These are phyloP conservation scores for Singerocomus inundabilis DNA, from an alignment of 1,284 basidiomycete genomes.

Conservation along the genomic window DNA sequence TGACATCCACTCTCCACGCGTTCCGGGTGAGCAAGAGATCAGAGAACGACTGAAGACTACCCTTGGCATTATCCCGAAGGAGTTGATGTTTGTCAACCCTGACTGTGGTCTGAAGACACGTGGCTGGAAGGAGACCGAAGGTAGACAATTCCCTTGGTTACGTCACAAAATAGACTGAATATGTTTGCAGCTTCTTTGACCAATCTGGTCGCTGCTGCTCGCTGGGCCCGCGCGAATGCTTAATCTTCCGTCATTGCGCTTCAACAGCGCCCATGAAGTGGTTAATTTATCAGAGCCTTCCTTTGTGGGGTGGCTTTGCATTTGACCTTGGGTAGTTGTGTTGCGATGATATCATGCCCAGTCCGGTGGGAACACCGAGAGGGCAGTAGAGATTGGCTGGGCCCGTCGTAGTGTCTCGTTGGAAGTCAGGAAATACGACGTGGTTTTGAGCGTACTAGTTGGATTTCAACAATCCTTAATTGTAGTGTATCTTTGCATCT, in stretches of 20 bases:
- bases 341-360: constrained; percentile 36
- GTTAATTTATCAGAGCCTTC: constrained; percentile 43
- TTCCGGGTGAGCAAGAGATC: constrained; percentile 93
- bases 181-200: constrained; percentile 57
- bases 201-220: constrained; percentile 89
- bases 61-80: constrained; percentile 75
- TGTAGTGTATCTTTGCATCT: constrained; percentile 24
- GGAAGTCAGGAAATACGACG: constrained; percentile 40
- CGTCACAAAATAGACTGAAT: constrained; percentile 8
- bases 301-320: constrained; percentile 14
- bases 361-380: constrained; percentile 21
- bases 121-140: constrained; percentile 95
- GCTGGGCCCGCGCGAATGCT: constrained; percentile 83
- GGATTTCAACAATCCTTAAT: constrained; percentile 66
- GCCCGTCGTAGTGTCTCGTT: constrained; percentile 40
- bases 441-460: constrained; percentile 40
- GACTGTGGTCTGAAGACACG: constrained; percentile 92
- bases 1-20: constrained; percentile 99
- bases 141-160: constrained; percentile 22
- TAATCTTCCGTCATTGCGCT: constrained; percentile 68
- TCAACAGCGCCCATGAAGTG: constrained; percentile 79
- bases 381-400: constrained; percentile 21
- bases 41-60: constrained; percentile 88
- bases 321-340: constrained; percentile 49
- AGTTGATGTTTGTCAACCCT: constrained; percentile 92